Conservation (phyloP, 2,329 filamentous ascomycete species). For the Beauveria bassiana region DNA sequence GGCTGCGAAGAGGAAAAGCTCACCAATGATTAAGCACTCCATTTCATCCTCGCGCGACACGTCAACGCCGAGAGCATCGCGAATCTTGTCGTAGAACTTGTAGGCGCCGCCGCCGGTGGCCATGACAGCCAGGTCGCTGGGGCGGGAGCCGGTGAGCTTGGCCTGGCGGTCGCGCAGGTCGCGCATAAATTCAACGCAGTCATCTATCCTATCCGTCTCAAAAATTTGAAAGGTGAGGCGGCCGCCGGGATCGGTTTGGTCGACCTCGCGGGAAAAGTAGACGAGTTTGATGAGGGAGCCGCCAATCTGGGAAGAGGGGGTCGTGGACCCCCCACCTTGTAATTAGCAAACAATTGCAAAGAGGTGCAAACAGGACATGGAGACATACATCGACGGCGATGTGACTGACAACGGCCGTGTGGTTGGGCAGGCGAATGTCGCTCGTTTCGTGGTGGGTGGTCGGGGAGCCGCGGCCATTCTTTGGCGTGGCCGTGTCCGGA, state of each 20-base stretch:
- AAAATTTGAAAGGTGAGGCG: constrained; percentile 93
- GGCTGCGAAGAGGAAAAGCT: constrained; percentile 14
- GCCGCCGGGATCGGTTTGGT: constrained; percentile 73
- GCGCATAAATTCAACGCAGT: constrained; percentile 87
- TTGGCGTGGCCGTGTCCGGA: constrained; percentile 55
- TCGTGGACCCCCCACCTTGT: background rate
- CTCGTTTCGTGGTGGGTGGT: constrained; percentile 60
- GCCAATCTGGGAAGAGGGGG: constrained; percentile 59
- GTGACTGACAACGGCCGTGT: constrained; percentile 91
- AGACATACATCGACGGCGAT: constrained; percentile 83
- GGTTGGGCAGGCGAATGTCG: constrained; percentile 93
- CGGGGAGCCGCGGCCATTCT: constrained; percentile 38
- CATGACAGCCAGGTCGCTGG: constrained; percentile 78
- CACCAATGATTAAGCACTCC: constrained; percentile 94
- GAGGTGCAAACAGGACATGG: constrained; percentile 5
- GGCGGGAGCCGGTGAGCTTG: constrained; percentile 62
- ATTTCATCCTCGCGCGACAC: constrained; percentile 94
- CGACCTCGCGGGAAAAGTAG: constrained; percentile 86
- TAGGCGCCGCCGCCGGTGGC: constrained; percentile 93
- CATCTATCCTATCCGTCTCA: constrained; percentile 89
- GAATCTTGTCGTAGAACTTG: constrained; percentile 92
- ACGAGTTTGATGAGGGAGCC: constrained; percentile 94
- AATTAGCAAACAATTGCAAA: background rate
- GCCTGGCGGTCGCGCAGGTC: constrained; percentile 77
- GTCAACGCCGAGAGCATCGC: constrained; percentile 74